These are phyloP conservation scores for Suhomyces choctaworum DNA, from an alignment of 1,139 yeast genomes.

Conservation along the genomic window DNA sequence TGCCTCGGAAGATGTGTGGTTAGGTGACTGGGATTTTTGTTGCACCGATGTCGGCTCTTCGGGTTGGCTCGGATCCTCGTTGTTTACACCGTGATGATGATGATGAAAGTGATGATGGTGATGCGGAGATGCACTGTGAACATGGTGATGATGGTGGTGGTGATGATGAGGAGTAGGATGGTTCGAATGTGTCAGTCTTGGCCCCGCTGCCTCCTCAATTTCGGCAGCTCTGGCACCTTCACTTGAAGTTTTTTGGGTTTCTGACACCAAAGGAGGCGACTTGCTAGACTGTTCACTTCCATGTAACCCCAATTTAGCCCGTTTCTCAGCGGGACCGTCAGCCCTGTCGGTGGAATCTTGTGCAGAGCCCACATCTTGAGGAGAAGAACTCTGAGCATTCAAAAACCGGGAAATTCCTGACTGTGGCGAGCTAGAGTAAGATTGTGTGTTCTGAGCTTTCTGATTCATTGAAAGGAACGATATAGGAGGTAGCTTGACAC, in stretches of 20 bases:
- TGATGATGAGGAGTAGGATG: conserved; percentile 1
- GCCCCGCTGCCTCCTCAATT: not conserved
- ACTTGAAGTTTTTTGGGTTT: not conserved
- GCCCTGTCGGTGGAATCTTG: not conserved
- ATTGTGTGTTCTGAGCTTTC: too few species aligned
- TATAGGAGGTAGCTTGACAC: conserved; percentile 32
- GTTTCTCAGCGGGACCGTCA: conserved; percentile 5
- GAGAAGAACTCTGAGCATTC: conserved; percentile 13
- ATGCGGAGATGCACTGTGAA: conserved; percentile 5
- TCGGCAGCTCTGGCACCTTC: not conserved
- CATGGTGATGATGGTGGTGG: conserved; percentile 2
- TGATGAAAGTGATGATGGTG: conserved; percentile 21
- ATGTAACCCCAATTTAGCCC: conserved; percentile 4
- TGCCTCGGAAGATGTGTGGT: conserved; percentile 16
- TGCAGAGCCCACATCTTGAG: conserved; percentile 1
- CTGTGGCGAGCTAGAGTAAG: too few species aligned
- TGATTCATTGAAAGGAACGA: conserved; percentile 26
- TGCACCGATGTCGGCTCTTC: conserved; percentile 8
- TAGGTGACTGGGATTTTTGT: conserved; percentile 15
- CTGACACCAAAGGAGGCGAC: not conserved
- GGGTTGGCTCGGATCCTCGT: not conserved
- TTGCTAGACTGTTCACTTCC: conserved; percentile 1
- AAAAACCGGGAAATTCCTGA: conserved; percentile 23
- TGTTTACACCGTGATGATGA: conserved; percentile 27
- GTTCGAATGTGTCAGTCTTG: not conserved